These are phyloP conservation scores for Lactuca sativa DNA, from an alignment of 129 eudicot species.

Conservation along the genomic window DNA sequence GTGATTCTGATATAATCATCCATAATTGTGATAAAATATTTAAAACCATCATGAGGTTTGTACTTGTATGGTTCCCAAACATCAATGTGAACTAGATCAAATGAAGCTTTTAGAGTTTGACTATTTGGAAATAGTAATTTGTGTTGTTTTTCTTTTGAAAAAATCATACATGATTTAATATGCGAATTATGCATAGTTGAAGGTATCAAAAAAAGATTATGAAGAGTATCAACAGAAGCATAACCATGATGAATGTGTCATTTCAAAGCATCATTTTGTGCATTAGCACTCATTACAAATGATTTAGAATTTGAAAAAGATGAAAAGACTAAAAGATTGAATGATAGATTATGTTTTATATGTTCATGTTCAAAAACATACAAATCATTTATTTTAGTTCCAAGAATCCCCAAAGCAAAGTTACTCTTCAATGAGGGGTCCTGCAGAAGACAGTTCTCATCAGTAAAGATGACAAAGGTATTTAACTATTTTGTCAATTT, in stretches of 20 bases:
- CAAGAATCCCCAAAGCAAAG: neutral
- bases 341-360: neutral
- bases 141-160: neutral
- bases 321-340: neutral
- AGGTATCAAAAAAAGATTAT: neutral
- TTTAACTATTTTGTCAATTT: too few species aligned
- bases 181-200: neutral
- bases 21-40: too few species aligned
- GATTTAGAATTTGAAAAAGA: neutral
- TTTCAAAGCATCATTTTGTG: neutral
- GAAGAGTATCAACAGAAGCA: neutral
- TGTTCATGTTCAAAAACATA: conserved; percentile 3
- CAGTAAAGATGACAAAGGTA: too few species aligned
- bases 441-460: too few species aligned
- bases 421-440: too few species aligned
- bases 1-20: too few species aligned
- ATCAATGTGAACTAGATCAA: neutral
- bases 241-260: too few species aligned
- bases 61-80: too few species aligned
- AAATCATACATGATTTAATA: neutral
- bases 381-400: neutral
- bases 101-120: neutral
- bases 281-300: neutral
- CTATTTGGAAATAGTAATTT: neutral
- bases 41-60: too few species aligned